Percentiles rank a stretch among this genome's conserved stretches.
Evolutionary conservation across 306 rosid species (phyloP).

Genomic region (Citrullus mucosospermus): DNA sequence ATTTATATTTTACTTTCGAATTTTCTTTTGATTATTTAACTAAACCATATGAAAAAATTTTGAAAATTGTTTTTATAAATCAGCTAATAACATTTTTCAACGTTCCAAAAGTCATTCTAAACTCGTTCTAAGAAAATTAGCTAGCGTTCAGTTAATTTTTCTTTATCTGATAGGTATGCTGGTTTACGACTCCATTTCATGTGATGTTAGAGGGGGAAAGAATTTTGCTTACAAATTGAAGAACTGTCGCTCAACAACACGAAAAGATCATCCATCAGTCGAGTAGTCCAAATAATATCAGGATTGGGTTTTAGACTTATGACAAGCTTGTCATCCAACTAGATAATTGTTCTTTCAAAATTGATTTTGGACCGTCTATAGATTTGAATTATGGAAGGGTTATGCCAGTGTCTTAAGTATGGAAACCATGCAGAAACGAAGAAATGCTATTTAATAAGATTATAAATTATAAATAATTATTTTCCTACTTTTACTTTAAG

Average conservation of each 20-base stretch:
- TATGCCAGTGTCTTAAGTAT: not conserved
- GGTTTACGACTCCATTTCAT: not conserved
- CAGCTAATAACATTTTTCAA: not conserved
- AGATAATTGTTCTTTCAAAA: not conserved
- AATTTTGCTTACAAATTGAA: not conserved
- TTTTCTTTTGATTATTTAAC: not conserved
- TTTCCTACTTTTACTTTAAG: not conserved
- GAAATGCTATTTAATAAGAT: not conserved
- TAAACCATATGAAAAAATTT: not conserved
- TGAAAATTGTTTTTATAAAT: not conserved
- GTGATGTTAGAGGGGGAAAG: not conserved
- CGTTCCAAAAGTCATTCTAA: not conserved
- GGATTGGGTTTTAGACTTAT: not conserved
- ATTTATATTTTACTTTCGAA: not conserved
- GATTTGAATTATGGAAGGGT: not conserved
- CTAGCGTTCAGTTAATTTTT: not conserved
- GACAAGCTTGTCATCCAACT: not conserved
- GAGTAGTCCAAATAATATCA: not conserved
- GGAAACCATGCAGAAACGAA: not conserved
- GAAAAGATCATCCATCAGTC: not conserved
- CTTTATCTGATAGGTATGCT: not conserved
- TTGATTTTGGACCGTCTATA: not conserved
- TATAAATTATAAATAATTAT: not conserved
- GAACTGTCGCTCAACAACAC: not conserved
- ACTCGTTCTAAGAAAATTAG: not conserved